These are phyloP conservation scores for Allodekkera sacchari DNA, from an alignment of 805 yeast genomes.

Conservation along the genomic window DNA sequence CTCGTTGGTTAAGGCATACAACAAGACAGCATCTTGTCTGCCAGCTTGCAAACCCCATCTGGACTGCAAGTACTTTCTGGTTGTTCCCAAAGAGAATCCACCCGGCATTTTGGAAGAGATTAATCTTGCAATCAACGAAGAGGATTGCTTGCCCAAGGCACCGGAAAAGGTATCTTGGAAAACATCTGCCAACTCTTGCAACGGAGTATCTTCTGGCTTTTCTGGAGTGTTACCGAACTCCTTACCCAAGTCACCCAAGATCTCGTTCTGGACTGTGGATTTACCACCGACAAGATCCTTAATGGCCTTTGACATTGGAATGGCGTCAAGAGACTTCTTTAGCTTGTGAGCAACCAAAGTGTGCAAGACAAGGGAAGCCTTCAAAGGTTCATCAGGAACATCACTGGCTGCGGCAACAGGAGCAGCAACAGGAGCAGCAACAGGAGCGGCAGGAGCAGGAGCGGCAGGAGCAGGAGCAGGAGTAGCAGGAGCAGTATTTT, in stretches of 20 bases:
- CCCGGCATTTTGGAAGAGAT: conserved; percentile 99
- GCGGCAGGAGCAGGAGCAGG: conserved; percentile 49
- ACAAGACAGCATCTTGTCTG: conserved; percentile 86
- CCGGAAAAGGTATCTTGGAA: conserved; percentile 90
- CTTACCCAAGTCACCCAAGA: conserved; percentile 96
- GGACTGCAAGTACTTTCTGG: conserved; percentile 85
- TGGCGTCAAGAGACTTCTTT: conserved; percentile 79
- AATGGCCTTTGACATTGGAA: conserved; percentile 86
- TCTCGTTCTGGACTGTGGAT: conserved; percentile 97
- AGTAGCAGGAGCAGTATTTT: conserved; percentile 28
- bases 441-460: conserved; percentile 51
- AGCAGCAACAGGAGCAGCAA: conserved; percentile 56
- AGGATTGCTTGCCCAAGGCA: conserved; percentile 86
- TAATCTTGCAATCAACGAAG: conserved; percentile 81
- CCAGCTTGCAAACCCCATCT: conserved; percentile 92
- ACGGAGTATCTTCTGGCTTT: conserved; percentile 97
- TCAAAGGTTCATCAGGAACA: conserved; percentile 83
- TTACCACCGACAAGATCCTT: conserved; percentile 98
- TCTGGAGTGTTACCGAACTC: conserved; percentile 98
- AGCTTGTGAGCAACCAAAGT: conserved; percentile 92
- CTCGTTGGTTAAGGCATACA: conserved; percentile 79
- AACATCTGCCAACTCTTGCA: conserved; percentile 89
- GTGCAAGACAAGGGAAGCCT: conserved; percentile 75
- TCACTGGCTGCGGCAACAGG: conserved; percentile 76
- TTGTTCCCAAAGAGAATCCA: conserved; percentile 88